Evolutionary conservation across 2,329 filamentous ascomycete species (phyloP), one percentile per base, ranked within the genome.

Genomic region (Ramularia collo-cygni): DNA sequence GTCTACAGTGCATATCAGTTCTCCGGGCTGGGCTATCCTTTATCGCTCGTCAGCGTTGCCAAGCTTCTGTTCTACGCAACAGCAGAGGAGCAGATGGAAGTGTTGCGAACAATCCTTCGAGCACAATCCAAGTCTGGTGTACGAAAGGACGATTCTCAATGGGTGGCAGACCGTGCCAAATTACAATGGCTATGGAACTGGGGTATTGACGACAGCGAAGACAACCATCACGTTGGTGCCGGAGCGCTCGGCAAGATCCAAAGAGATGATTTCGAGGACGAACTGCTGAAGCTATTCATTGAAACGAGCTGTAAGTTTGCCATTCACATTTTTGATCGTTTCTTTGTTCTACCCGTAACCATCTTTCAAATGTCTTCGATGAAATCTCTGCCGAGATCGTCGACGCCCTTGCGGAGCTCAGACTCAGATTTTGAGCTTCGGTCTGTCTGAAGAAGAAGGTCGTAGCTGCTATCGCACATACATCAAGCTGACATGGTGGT

Each of bases 111-210:
- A 47, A 65, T 83, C n/a, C 65, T 86, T 37, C 72, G 74, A 44
- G 63, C 65, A 2, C 54, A 81, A 15, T 64, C 62, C 34, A 70
- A 69, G 14, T 15, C 37, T 39, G 67, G 68, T 9, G 65, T 73
- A 2, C 39, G 48, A 9, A 54, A 54, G 18, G 78, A 85, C 38
- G 79, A 85, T 43, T 70, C 70, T 24, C 77, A 75, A 45, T 85
- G 81, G 81, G 64, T 70, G 17, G 69, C 66, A 38, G 71, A 75
- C 9, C 72, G 83, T 42, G 73, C 74, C 29, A 78, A 81, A 52
- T 61, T 89, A 7, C 58, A 87, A 3, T 90, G 85, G 85, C 68
- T 90, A 19, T 77, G 79, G 56, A 74, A 75, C 53, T 89, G 84
- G 84, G 80, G 80, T 24, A 69, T 71, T 16, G 68, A 74, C 43